Conservation (phyloP, 352 stramenopile genomes). For the Phytophthora chlamydospora region DNA sequence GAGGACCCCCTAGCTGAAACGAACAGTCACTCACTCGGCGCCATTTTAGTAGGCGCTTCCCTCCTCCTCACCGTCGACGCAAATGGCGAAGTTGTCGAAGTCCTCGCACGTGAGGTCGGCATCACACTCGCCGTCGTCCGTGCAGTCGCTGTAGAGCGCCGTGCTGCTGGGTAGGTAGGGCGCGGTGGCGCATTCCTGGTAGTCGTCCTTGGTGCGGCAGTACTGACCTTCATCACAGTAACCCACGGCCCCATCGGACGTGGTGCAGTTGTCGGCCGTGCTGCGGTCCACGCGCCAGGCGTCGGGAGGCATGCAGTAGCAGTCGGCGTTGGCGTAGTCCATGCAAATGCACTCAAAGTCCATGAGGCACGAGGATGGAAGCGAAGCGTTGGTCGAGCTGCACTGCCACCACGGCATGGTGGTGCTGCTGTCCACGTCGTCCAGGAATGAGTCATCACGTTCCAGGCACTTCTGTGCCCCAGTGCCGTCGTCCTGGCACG, state of each 20-base stretch:
- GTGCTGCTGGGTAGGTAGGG: slow-evolving; percentile 50
- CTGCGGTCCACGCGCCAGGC: slow-evolving; percentile 45
- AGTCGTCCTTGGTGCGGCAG: slow-evolving; percentile 55
- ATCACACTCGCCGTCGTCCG: slow-evolving; percentile 37
- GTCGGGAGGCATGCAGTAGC: slow-evolving; percentile 57
- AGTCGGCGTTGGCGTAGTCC: slow-evolving; percentile 50
- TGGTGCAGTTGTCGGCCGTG: slow-evolving; percentile 44
- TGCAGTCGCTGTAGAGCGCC: slow-evolving; percentile 53
- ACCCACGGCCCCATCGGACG: slow-evolving; percentile 31
- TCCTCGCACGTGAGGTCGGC: slow-evolving; percentile 45
- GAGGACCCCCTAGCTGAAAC: slow-evolving; percentile 20
- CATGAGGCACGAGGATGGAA: slow-evolving; percentile 59
- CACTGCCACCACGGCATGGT: slow-evolving; percentile 51
- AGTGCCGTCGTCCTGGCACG: slow-evolving; percentile 48
- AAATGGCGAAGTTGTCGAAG: slow-evolving; percentile 49
- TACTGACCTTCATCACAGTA: slow-evolving; percentile 57
- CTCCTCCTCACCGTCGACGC: slow-evolving; percentile 25
- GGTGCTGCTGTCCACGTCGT: slow-evolving; percentile 42
- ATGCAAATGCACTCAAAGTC: slow-evolving; percentile 52
- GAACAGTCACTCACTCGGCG: slow-evolving; percentile 13
- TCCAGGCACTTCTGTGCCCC: slow-evolving; percentile 43
- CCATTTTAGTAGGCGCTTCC: slow-evolving; percentile 12
- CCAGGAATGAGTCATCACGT: slow-evolving; percentile 50
- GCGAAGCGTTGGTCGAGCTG: slow-evolving; percentile 33
- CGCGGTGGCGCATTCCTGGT: slow-evolving; percentile 52